A percentile compares a stretch with the other conserved stretches of the same genome.
Evolutionary conservation across 2,329 filamentous ascomycete species (phyloP).

Genomic region (Hansfordia pulvinata): DNA sequence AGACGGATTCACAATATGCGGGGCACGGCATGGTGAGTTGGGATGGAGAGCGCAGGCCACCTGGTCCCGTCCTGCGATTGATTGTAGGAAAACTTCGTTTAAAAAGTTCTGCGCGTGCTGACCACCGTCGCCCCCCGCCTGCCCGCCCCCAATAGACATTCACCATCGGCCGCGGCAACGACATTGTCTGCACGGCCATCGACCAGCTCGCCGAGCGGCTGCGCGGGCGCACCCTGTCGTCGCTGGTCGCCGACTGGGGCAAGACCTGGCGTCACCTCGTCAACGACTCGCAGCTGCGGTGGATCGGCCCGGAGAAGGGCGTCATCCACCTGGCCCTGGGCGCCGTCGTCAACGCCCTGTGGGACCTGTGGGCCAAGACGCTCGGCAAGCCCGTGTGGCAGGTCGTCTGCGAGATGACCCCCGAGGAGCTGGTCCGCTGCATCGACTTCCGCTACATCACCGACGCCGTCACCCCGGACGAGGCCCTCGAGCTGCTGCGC

Average conservation of each 20-base stretch:
- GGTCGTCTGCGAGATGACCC: conserved; percentile 79
- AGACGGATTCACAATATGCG: conserved; percentile 58
- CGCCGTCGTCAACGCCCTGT: conserved; percentile 80
- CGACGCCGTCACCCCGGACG: conserved; percentile 78
- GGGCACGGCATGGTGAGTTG: conserved; percentile 64
- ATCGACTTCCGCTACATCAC: conserved; percentile 95
- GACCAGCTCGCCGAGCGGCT: conserved; percentile 64
- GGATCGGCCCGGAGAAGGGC: conserved; percentile 90
- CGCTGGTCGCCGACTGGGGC: conserved; percentile 70
- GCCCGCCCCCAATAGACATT: conserved; percentile 39
- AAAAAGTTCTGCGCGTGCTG: too few species aligned
- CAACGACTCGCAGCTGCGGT: conserved; percentile 77
- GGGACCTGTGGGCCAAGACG: conserved; percentile 90
- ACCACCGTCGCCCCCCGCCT: too few species aligned
- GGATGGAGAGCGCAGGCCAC: too few species aligned
- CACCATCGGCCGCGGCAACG: conserved; percentile 81
- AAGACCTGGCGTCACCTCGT: conserved; percentile 87
- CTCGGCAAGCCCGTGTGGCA: conserved; percentile 82
- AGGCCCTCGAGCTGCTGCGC: conserved; percentile 60
- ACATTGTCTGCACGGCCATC: conserved; percentile 81
- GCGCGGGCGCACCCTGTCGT: conserved; percentile 60
- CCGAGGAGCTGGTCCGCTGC: conserved; percentile 73
- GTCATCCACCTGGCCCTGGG: conserved; percentile 87
- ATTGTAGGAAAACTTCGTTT: too few species aligned
- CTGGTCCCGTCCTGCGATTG: too few species aligned